Conservation (phyloP, 2,329 filamentous ascomycete species). For the Aureobasidium sp. region DNA sequence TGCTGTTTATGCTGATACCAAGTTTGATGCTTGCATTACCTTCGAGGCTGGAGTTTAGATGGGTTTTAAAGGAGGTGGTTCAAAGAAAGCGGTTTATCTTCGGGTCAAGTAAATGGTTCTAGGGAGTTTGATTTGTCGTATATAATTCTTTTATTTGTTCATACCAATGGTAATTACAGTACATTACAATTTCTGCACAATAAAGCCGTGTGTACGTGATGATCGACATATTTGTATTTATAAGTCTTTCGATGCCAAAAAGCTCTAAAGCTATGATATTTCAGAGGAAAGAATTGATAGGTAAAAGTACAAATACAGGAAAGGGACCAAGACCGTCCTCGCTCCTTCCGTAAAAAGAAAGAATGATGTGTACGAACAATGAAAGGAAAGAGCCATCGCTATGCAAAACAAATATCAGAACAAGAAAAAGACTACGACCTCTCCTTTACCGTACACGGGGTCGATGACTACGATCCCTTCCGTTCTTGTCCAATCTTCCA, state of each 20-base stretch:
- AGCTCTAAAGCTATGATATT: background rate
- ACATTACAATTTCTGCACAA: background rate
- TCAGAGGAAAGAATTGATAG: background rate
- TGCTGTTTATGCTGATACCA: background rate
- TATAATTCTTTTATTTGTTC: background rate
- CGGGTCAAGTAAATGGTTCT: background rate
- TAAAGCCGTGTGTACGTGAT: background rate
- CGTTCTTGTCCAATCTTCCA: conserved; percentile 29
- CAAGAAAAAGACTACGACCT: background rate
- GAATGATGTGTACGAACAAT: background rate
- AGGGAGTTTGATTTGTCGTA: background rate
- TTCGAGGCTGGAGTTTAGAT: background rate
- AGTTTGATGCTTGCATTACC: conserved; percentile 6
- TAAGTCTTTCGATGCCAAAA: background rate
- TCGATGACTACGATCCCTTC: conserved; percentile 30
- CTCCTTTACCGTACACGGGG: conserved; percentile 15
- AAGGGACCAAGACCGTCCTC: background rate
- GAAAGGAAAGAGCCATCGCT: background rate
- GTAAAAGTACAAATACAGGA: background rate
- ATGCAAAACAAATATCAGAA: background rate
- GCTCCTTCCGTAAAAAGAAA: background rate
- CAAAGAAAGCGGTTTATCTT: too few relatives aligned
- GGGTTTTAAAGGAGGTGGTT: background rate
- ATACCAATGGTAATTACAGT: background rate
- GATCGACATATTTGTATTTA: background rate